Base-by-base conservation (phyloP, 495 filamentous ascomycete genomes). In the Penicillium odoratum region DNA sequence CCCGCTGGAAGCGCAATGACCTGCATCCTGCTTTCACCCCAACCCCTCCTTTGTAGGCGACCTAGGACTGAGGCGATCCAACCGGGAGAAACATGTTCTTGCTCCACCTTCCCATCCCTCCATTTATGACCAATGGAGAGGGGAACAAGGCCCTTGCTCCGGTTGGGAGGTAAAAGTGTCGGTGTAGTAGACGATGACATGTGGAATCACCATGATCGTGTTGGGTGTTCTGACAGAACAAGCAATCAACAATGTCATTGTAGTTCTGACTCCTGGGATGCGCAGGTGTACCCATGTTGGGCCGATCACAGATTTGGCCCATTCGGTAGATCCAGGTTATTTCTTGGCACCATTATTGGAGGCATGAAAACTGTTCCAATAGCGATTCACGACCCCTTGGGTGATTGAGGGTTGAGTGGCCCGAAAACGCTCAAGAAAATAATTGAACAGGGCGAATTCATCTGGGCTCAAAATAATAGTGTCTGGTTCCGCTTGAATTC, bases 401-500 rank as follows among this genome's bases (percentile, higher is more conserved):
- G 74, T 76, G 26, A 77, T 58, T 15, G 57, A 15, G 10, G 15
- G 13, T 11, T 40, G 47, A 6, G 64, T 66, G 28, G 77, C 79
- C 10, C 72, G 63, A 60, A 85, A 91, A 1, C 83, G 80, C 21
- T 72, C 61, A 44, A 86, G 83, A 68, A 85, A 91, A 65, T 85
- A 92, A 69, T 77, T 93, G 80, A 92, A 91, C 29, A 94, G 76
- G 15, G 88, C 81, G 59, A 91, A 92, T 67, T 94, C 89, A 62
- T 88, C 81, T 51, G 78, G 74, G 9, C 71, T 82, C 71, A 93
- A 82, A 15, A 92, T 64, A 69, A 91, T 92, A 7, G 68, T 68
- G n/a, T 81, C 71, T 5, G 84, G 86, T 38, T 84, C 70, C 5
- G 73, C 74, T 51, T 83, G 59, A 28, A 94, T 74, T 55, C 78